phyloP scores from a whole-genome alignment of 139 green algal species.

The Chlorella sp. region DNA sequence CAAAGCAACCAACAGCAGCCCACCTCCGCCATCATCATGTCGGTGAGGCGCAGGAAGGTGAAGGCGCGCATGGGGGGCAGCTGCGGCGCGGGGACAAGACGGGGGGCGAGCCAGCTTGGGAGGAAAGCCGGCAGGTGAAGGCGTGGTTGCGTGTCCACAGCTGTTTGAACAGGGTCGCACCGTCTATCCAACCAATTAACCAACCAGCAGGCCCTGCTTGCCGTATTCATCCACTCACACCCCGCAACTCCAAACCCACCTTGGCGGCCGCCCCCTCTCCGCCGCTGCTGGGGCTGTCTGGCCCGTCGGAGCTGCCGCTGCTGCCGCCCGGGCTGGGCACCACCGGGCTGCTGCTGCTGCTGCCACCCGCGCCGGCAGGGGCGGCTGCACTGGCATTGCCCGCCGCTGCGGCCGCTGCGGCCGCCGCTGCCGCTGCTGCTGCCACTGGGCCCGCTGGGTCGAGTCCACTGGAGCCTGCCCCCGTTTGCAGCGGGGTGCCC shows the following conservation, averaged over 20 bases:
- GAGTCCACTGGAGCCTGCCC: background rate
- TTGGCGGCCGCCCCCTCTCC: background rate
- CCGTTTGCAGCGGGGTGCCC: constrained; percentile 31
- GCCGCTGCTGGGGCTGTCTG: background rate
- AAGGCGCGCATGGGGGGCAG: constrained; percentile 81
- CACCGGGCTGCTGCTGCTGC: background rate
- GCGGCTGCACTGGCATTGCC: background rate
- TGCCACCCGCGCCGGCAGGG: background rate
- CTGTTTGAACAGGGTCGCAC: background rate
- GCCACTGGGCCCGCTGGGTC: background rate
- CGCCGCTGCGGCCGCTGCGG: background rate
- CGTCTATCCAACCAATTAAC: background rate
- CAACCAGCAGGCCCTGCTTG: background rate
- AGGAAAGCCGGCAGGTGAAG: background rate
- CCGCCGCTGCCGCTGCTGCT: background rate
- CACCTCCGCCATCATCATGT: constrained; percentile 65
- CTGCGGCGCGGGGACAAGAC: background rate
- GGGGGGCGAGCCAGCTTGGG: background rate
- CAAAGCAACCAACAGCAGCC: background rate
- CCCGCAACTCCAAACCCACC: background rate
- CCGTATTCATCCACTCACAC: background rate
- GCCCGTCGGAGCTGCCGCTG: background rate
- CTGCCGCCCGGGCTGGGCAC: background rate
- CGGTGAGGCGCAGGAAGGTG: constrained; percentile 84
- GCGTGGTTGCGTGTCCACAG: background rate